These are phyloP conservation scores for Creolimax fragrantissima DNA, from an alignment of 78 protist species.

Conservation along the genomic window DNA sequence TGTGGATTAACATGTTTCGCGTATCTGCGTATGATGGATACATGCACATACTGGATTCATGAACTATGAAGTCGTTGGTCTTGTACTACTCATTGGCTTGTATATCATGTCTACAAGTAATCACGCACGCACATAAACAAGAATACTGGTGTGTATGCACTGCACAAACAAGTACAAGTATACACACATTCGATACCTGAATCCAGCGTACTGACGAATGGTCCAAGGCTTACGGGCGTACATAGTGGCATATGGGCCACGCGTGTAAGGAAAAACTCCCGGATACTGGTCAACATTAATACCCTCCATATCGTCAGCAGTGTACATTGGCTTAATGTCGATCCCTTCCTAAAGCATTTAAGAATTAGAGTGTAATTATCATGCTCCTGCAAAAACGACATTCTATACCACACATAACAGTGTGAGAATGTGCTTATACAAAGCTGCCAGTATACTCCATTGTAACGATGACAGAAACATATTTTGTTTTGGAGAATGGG, in stretches of 20 bases:
- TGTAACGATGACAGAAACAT: background rate
- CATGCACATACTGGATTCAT: too few species aligned
- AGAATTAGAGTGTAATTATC: background rate
- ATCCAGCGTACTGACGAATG: constrained; percentile 88
- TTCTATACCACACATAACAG: background rate
- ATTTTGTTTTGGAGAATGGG: background rate
- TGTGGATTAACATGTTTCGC: too few species aligned
- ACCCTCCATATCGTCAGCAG: background rate
- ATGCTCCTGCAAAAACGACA: background rate
- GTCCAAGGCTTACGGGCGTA: constrained; percentile 92
- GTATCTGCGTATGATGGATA: too few species aligned
- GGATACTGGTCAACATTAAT: constrained; percentile 37
- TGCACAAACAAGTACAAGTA: too few species aligned
- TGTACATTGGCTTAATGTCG: constrained; percentile 19
- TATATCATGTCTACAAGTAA: too few species aligned
- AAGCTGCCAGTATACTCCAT: background rate
- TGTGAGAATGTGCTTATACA: background rate
- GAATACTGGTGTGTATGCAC: too few species aligned
- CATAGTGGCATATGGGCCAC: constrained; percentile 96
- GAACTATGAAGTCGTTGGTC: too few species aligned
- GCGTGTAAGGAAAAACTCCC: constrained; percentile 85
- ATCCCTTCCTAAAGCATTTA: constrained; percentile 10
- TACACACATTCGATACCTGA: too few species aligned
- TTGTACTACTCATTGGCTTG: too few species aligned
- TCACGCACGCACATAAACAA: too few species aligned